Evolutionary conservation across 2,329 filamentous ascomycete genomes (phyloP), one percentile per base, ranked within the genome.

Genomic region (Chrysoporthe cubensis): DNA sequence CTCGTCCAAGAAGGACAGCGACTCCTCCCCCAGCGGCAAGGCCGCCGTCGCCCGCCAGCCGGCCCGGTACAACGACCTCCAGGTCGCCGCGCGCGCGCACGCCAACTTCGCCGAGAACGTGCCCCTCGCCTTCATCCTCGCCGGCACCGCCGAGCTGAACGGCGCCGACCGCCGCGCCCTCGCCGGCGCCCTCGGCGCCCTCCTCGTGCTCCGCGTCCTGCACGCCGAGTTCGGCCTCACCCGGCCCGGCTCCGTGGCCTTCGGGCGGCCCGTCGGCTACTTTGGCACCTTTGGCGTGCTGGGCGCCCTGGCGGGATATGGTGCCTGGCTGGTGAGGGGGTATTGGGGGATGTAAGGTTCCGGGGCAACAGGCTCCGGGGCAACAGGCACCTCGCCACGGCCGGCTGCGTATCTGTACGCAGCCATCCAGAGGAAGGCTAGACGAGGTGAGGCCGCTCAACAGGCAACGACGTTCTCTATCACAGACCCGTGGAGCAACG

Each of bases 81-180:
- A 72, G 66, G 66, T 75, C 32, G 72, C 74, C 21, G 68, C 62
- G 26, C 73, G 75, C 34, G 70, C 71, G 67, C 75, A 78, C 65
- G 66, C 70, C 59, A 77, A 77, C 65, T 78, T 76, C 66, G 65
- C 70, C 66, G 75, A 78, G 73, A 74, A 77, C 66, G 76, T 77
- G 43, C 76, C 75, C 11, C 68, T 76, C 2, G 76, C 72, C n/a
- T 69, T 78, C 46, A 65, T 69, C 18, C 70, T 78, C 26, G 75
- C 76, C 34, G 74, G 74, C 21, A 66, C 75, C 21, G 76, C 72
- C 50, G 76, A 77, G 71, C 71, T 78, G 44, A 78, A 78, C 66
- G 76, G 76, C 56, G 76, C 71, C 16, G 73, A 72, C 69, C 73
- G 72, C 50, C 72, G 68, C 59, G 59, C 64, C 16, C 68, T 77